Conservation (phyloP, 345 rosid genomes). For the Salix koriyanagi region DNA sequence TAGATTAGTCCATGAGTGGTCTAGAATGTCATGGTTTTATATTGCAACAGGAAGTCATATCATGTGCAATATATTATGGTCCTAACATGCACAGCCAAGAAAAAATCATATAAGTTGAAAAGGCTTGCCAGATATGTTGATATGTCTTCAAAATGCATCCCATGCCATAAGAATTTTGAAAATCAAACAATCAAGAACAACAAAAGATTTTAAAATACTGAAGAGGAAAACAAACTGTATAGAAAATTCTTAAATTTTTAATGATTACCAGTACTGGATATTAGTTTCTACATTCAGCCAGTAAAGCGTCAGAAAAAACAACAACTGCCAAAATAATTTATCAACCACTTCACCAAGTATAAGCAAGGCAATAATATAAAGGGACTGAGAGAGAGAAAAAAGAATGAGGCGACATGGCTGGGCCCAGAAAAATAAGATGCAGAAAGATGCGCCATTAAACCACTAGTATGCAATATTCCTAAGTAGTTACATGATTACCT, state of each 20-base stretch:
- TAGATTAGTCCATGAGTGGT: not conserved
- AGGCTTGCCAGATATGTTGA: not conserved
- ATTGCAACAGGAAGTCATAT: not conserved
- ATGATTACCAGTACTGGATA: not conserved
- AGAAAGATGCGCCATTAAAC: not conserved
- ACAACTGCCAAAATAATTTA: not conserved
- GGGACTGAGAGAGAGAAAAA: not conserved
- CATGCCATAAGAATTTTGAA: not conserved
- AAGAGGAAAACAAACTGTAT: not conserved
- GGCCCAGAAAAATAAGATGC: not conserved
- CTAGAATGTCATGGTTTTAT: not conserved
- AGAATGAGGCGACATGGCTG: not conserved
- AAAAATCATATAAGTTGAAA: not conserved
- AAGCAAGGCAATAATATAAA: not conserved
- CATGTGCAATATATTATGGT: not conserved
- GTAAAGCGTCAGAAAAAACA: not conserved
- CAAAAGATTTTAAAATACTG: not conserved
- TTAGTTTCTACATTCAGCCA: not conserved
- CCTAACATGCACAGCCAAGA: not conserved
- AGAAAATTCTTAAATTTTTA: not conserved
- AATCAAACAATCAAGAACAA: not conserved
- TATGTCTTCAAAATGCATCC: not conserved
- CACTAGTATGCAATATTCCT: not conserved
- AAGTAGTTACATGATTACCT: constrained; percentile 40
- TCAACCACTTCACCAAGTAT: not conserved